Percentiles rank a stretch among this genome's conserved stretches.
phyloP scores from a whole-genome alignment of 345 rosid genomes.

The Geranium rotundifolium region DNA sequence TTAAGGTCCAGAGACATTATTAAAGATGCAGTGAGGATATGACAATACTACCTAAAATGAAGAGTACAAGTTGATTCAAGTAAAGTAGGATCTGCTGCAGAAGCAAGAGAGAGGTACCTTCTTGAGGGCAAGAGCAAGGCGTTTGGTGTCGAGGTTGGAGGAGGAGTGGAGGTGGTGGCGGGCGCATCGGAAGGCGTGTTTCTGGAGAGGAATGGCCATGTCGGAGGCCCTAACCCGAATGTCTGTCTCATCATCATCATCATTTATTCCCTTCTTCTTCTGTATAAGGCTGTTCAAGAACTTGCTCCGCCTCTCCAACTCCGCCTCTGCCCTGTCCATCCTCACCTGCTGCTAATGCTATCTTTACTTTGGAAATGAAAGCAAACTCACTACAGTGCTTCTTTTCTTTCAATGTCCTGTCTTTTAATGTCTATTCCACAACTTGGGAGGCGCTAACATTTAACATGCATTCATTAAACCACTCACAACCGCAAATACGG shows the following conservation, averaged over 20 bases:
- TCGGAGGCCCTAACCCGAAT: constrained; percentile 80
- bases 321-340: constrained; percentile 80
- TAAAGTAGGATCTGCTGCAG: too few species aligned
- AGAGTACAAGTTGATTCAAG: too few species aligned
- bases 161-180: constrained; percentile 68
- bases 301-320: constrained; percentile 85
- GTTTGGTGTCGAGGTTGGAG: constrained; percentile 74
- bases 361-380: too few species aligned
- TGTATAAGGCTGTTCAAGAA: constrained; percentile 78
- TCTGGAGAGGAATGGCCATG: constrained; percentile 64
- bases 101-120: constrained; percentile 40
- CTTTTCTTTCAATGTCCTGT: too few species aligned
- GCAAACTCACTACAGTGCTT: too few species aligned
- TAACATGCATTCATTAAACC: too few species aligned
- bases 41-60: too few species aligned
- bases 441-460: too few species aligned
- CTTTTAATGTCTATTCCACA: too few species aligned
- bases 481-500: too few species aligned
- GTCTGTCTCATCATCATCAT: constrained; percentile 36
- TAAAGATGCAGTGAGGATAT: background rate
- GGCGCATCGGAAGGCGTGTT: constrained; percentile 60
- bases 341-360: too few species aligned
- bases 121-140: constrained; percentile 84
- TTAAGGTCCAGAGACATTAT: background rate
- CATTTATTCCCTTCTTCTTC: constrained; percentile 72